Base-by-base conservation (phyloP, 2,329 filamentous ascomycete species). In the Pestalotiopsis sp. region DNA sequence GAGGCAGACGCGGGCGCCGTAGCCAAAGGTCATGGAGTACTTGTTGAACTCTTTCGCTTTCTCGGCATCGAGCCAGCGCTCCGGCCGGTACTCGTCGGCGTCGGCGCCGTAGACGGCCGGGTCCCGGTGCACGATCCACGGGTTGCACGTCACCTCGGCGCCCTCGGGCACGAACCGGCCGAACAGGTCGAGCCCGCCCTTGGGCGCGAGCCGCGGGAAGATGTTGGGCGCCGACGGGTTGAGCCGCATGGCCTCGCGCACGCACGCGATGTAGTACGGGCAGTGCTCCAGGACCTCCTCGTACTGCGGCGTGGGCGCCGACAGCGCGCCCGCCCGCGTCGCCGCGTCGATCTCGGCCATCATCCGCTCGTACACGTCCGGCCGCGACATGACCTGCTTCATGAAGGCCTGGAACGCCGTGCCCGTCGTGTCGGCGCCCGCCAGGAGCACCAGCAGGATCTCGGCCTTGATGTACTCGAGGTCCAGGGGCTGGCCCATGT, bases 401-500 rank as follows among this genome's bases (percentile, higher is more conserved):
- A 87, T 79, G 70, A 86, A 76, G 0, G 82, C 83, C 66, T 85
- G 83, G 74, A 87, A 84, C 3, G 82, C 79, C 2, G 85, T 86
- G 0, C 84, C 85, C 0, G 84, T 87, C 4, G 85, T 87, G 70
- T 87, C 85, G 3, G 84, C 84, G 20, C 85, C 85, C 0, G 86
- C 85, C 7, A 87, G 77, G 17, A 86, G 78, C 3, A 87, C 83
- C 0, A 87, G 80, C 2, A 87, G 77, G 27, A 86, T 82, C 72
- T 88, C 86, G 0, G 85, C 84, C 71, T 84, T 85, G 77, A 87
- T 84, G 71, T 85, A 85, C 4, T 86, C 82, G 66, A 84, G 76
- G 36, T 84, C 79, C 0, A 87, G 76, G 0, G 84, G 83, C 68
- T 84, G 77, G 14, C 81, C 84, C 0, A 84, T 76, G 7, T 83